Base-by-base conservation (phyloP, 2,329 filamentous ascomycete species). In the Colletotrichum sojae region DNA sequence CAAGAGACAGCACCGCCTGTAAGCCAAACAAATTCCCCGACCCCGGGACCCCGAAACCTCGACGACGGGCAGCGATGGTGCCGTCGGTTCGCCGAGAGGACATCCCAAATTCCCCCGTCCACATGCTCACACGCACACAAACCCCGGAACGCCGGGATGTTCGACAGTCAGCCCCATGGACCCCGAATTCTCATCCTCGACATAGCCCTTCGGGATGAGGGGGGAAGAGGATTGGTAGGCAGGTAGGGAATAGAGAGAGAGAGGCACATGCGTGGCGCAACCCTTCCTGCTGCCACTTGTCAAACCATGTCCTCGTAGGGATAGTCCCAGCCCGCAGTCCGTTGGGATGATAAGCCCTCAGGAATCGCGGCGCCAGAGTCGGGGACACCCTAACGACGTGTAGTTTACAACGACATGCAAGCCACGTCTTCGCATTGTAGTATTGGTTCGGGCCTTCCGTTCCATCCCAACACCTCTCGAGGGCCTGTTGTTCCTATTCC, bases 171-270 rank as follows among this genome's bases (percentile, higher is more conserved):
- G 16, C 58, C 40, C 52, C 48, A n/a, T 22, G 60, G 48, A 64
- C 39, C 54, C 53, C 60, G 52, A 56, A 60, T 43, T 51, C 31
- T 27, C 27, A 13, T 40, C n/a, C 16, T 48, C n/a, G 45, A 49
- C 66, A 65, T 39, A 65, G 66, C 54, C 66, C 66, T 48, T 51
- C 54, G 62, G 66, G 43, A 69, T 54, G 61, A 64, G 48, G 48
- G 40, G 53, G 53, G 27, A 18, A 27, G 25, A 27, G 31, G 39
- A 36, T 36, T 36, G 31, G 31, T 36, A 22, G 12, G 66, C 18
- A 39, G 48, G 31, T 36, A 22, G 12, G 66, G 18, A 45, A 53
- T 54, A 48, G 22, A 45, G 60, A 45, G 54, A 40, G 48, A 59
- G 64, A 62, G 51, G 43, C 57, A 66, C 40, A 60, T 40, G 43